These are phyloP conservation scores for Aspergillus felis DNA, from an alignment of 2,329 filamentous ascomycete species.

Conservation along the genomic window DNA sequence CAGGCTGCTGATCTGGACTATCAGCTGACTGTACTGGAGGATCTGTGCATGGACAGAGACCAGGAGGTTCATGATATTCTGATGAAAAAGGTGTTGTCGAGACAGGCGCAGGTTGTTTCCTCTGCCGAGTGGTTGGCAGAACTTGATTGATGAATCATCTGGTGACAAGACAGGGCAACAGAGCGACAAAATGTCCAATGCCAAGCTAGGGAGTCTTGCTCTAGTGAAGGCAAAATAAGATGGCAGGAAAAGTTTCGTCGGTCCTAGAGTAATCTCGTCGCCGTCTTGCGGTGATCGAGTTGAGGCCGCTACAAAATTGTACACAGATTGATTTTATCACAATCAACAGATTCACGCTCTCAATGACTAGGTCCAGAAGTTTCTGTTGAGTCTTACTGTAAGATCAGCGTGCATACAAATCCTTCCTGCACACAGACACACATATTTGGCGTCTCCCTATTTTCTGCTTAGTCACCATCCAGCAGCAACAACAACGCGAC, in stretches of 20 bases:
- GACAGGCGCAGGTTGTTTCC: constrained; percentile 25
- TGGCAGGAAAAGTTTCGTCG: neutral
- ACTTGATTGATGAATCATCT: neutral
- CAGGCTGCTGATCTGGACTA: constrained; percentile 37
- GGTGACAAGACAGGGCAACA: neutral
- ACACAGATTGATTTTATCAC: neutral
- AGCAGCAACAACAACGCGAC: neutral
- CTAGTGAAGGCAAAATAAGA: neutral
- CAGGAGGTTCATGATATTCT: constrained; percentile 31
- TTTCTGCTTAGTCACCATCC: neutral
- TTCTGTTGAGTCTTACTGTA: neutral
- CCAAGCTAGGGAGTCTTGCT: neutral
- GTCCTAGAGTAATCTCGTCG: neutral
- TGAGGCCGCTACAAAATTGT: neutral
- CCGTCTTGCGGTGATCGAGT: neutral
- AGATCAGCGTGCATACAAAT: neutral
- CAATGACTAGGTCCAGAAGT: neutral
- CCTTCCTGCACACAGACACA: neutral
- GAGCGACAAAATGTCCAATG: neutral
- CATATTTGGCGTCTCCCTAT: neutral
- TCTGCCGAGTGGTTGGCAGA: constrained; percentile 26
- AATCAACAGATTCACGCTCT: neutral
- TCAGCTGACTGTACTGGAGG: constrained; percentile 29
- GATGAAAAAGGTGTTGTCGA: constrained; percentile 31
- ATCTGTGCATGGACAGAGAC: constrained; percentile 34